These are phyloP conservation scores for Lobosporangium transversale DNA, from an alignment of 192 early-diverging fungal species.

Conservation along the genomic window DNA sequence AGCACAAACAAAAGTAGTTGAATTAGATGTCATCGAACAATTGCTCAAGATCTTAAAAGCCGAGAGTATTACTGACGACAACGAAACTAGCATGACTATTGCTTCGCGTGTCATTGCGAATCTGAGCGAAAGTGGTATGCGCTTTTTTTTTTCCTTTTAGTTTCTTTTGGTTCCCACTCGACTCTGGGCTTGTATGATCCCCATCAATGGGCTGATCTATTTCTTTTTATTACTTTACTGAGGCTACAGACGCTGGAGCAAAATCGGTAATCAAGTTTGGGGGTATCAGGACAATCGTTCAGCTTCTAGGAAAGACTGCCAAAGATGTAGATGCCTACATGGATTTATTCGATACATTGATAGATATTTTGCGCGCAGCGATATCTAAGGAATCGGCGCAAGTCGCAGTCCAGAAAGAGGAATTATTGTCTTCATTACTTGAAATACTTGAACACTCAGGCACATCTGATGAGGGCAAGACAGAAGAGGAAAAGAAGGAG, in stretches of 20 bases:
- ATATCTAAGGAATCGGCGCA: constrained; percentile 53
- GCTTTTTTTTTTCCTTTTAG: not conserved
- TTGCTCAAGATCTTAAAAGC: constrained; percentile 32
- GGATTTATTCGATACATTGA: constrained; percentile 33
- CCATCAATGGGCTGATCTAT: no score
- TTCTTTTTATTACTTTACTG: no score
- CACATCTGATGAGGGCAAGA: constrained; percentile 47
- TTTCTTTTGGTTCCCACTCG: not conserved
- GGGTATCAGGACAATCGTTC: constrained; percentile 18
- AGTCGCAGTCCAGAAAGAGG: constrained; percentile 42
- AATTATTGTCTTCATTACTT: constrained; percentile 47
- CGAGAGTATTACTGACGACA: constrained; percentile 21
- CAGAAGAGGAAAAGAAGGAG: constrained; percentile 55
- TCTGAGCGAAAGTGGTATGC: constrained; percentile 40
- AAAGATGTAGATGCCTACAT: constrained; percentile 25
- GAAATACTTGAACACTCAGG: constrained; percentile 56
- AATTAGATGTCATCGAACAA: constrained; percentile 30
- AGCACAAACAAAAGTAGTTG: constrained; percentile 51
- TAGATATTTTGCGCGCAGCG: constrained; percentile 29
- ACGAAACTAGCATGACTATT: constrained; percentile 42
- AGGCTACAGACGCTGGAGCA: constrained; percentile 39
- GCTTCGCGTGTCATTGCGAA: constrained; percentile 37
- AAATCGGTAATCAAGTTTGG: constrained; percentile 34
- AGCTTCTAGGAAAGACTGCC: constrained; percentile 18
- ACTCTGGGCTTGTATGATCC: not conserved